Evolutionary conservation across 2,329 filamentous ascomycete species (phyloP), one percentile per base, ranked within the genome.

Genomic region (Cadophora luteo-olivacea): DNA sequence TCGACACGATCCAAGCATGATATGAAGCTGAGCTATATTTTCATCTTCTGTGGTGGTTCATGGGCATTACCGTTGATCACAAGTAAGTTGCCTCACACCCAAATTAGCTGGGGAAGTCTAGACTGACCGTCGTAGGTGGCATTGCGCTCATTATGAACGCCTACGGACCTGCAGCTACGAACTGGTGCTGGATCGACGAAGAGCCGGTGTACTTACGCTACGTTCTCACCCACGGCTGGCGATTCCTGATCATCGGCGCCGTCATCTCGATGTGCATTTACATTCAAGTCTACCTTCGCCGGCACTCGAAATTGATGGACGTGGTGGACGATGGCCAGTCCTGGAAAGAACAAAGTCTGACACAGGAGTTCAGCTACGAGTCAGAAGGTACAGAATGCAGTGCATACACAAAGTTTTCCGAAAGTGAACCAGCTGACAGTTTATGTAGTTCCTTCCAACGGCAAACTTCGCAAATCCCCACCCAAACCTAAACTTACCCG

Each of bases 181-280:
- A 81, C 66, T 81, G 80, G 80, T 81, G 80, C 71, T 81, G 80
- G 80, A 81, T 81, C 61, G 66, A 76, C 45, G 63, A 72, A 24
- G 69, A 78, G 7, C 73, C 75, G 24, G 68, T 70, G n/a, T 75
- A 74, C 32, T 73, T 80, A 4, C 78, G 80, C 32, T 81, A 81
- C 68, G 76, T 72, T 2, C 74, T 82, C 36, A 80, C 77, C 1
- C 79, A 82, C 62, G 79, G 76, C 48, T 81, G 79, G 79, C 76
- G 80, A 16, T 77, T 81, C 60, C 69, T 74, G 14, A 79, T 81
- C 57, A 60, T 78, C 51, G 66, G 72, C 16, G 58, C 58, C 7
- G 57, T 67, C 7, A 22, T 67, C 1, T 32, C 58, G 14, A 67
- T 67, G 58, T 61, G 65, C 6, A n/a, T 62, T 11, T 55, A 62